Base-by-base conservation (phyloP, 345 rosid genomes). In the Microthlaspi erraticum region DNA sequence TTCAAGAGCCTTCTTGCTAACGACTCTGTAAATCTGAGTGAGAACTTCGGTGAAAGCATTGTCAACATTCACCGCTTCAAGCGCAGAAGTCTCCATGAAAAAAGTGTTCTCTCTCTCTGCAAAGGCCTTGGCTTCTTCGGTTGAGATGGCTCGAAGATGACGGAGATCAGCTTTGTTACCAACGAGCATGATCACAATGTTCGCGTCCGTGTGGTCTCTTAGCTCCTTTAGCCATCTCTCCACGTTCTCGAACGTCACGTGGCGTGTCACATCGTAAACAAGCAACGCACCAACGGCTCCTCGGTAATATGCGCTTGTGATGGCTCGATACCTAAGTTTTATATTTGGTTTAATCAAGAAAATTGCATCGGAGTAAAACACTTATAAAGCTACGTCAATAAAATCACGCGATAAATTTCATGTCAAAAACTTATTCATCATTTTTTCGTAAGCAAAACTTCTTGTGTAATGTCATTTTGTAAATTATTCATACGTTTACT, bases 121-220 rank as follows among this genome's bases (percentile, higher is more conserved):
- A 36, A 91, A 91, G 1, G 84, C 44, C 48, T 67, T 83, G 5
- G 93, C 91, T 63, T 87, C 92, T 38, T 87, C 96, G 0, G 82
- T 75, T 42, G 91, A 74, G 63, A 91, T 93, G 0, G 96, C 97
- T 60, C 96, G 81, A 26, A 91, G 79, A 61, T 91, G 97, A 45
- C 93, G 93, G 70, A 91, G 84, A 66, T 91, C 97, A 5, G 93
- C 88, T 83, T 91, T 91, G 88, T 91, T 91, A 8, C 97, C 97
- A 3, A 87, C 93, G 7, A 91, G 90, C 97, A 91, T 91, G 29
- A 91, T 86, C 80, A 87, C 96, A 39, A 89, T 91, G 79, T 86
- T 89, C 58, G 91, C 70, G 56, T 91, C 96, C 0, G 96, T 91
- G 73, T 91, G 97, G 66, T 83, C 92, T 32, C 97, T 71, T 31